These are phyloP conservation scores for Lepidium didymum DNA, from an alignment of 345 rosid species.

Conservation along the genomic window DNA sequence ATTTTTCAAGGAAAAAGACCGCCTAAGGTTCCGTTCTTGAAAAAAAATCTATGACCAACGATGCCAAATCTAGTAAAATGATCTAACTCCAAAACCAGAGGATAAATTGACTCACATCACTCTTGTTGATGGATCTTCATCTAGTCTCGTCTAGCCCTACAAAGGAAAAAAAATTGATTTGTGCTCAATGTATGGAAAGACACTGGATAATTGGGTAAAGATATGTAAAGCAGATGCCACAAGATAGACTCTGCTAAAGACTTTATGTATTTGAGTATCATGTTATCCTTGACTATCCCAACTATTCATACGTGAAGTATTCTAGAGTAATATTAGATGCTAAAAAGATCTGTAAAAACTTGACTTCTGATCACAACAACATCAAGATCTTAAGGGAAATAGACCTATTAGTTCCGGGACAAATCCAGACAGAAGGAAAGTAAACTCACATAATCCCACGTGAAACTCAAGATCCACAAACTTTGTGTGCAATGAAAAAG, in stretches of 20 bases:
- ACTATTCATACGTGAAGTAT: background rate
- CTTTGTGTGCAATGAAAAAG: background rate
- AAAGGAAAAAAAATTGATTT: conserved; percentile 42
- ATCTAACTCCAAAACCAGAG: conserved; percentile 28
- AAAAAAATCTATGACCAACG: background rate
- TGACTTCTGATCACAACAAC: background rate
- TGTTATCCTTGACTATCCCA: background rate
- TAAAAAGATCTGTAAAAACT: background rate
- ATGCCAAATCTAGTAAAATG: background rate
- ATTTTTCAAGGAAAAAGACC: background rate
- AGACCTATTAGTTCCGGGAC: background rate
- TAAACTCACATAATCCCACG: background rate
- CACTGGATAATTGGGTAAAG: conserved; percentile 18
- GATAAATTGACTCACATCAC: conserved; percentile 37
- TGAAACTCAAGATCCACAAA: background rate
- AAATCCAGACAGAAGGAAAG: background rate
- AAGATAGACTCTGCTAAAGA: background rate
- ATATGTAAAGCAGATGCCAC: background rate
- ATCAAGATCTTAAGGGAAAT: background rate
- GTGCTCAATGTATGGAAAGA: conserved; percentile 29
- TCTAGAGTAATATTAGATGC: background rate
- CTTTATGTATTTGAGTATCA: background rate
- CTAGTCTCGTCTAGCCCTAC: conserved; percentile 88
- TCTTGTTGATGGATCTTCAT: conserved; percentile 58
- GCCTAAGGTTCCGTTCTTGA: background rate